Evolutionary conservation across 106 monocot genomes (phyloP), one percentile per base, ranked within the genome.

Genomic region (Platanthera guangdongensis): DNA sequence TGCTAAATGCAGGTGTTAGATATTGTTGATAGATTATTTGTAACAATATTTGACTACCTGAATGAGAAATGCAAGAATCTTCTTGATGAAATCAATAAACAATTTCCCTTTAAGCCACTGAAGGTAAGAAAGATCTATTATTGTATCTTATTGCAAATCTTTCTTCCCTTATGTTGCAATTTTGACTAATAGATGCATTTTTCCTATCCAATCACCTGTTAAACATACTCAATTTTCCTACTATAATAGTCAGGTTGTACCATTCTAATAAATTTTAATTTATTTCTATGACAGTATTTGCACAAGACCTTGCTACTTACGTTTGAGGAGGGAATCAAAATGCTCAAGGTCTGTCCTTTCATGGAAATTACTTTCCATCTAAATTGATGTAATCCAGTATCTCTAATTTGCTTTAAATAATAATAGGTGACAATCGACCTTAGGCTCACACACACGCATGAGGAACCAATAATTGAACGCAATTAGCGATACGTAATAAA

Each of bases 91-190:
- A 85, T 97, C 19, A 82, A 88, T 32, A 86, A 57, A 57, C 97
- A 97, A 45, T 94, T 92, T 78, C 94, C 97, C 1, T 97, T 97
- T 85, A 82, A 88, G 83, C 94, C 94, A 30, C 68, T 97, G 48
- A 93, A 91, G 97, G 97, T 91, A 52, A 86, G 55, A 4, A 14
- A 51, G 8, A 21, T n/a, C 1, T 75, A 8, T 16, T 19, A 47
- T 39, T 72, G 9, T 53, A 53, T 30, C 47, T 68, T 6, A 67
- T 50, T 3, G 50, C 14, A 47, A 55, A 19, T 25, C 48, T 2
- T 51, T 65, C 48, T 30, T 25, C 19, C 49, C 50, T 50, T 68
- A 7, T 15, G 50, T 77, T 48, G 18, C 59, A 60, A 60, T 60
- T 60, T 60, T 65, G 28, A 32, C 65, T 10, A 32, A 30, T 65